Evolutionary conservation across 2,329 filamentous ascomycete genomes (phyloP), one percentile per base, ranked within the genome.

Genomic region (Remersonia thermophila): DNA sequence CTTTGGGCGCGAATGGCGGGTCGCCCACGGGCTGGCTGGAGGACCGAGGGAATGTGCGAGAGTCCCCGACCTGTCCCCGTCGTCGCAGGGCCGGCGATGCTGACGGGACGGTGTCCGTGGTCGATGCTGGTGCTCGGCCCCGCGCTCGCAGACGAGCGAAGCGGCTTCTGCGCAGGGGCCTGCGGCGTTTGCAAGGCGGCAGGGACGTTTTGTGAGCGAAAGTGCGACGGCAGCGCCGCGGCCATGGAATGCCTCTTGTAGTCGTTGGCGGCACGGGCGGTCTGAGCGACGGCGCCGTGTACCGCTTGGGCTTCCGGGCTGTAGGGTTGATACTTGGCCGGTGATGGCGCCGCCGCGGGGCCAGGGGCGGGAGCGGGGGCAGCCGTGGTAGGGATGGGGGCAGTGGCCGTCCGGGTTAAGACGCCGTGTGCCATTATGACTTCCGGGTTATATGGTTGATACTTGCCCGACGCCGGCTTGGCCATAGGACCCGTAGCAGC

Each of bases 11-110:
- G 36, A 1, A 32, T 29, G 18, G 32, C 35, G 7, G 44, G 43
- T n/a, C 44, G 49, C 0, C 47, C 53, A 7, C 46, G 47, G 3
- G 50, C 54, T 11, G 55, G 51, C 30, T 53, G 50, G 7, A 58
- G 43, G 12, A 55, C 47, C 0, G 55, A 53, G 1, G 52, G 55
- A 2, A 52, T 38, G 23, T 53, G 47, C 15, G 40, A 18, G 14
- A 48, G 39, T 6, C 29, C 36, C 11, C 39, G 10, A 7, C 28
- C 7, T n/a, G 27, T n/a, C 23, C 11, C 26, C 30, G 16, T 8
- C 11, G 32, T 33, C 17, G 14, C 15, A 18, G 15, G 32, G 5
- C 14, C 27, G 6, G 39, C 39, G 27, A 36, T 32, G 27, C 30
- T 45, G 28, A 33, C 36, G 14, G 35, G 35, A 9, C 33, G 38